Evolutionary conservation across 768 basidiomycete species (phyloP).

Genomic region (Boletellus sp.): DNA sequence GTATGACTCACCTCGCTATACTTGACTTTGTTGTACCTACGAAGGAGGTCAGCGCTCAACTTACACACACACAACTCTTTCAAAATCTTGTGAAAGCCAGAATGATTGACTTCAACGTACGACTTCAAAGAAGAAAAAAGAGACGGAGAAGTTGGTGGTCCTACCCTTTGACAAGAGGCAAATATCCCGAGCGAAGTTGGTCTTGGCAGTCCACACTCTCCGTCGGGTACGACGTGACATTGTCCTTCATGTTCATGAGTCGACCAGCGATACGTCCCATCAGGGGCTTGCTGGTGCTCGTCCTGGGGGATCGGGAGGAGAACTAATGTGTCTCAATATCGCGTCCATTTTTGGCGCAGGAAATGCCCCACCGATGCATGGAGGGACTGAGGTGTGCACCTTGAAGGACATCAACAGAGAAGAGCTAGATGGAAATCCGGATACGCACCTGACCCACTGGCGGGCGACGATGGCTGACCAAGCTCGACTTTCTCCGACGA

Average conservation of each 20-base stretch:
- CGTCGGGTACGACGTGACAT: constrained; percentile 40
- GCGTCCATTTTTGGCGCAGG: constrained; percentile 43
- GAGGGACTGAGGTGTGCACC: constrained; percentile 10
- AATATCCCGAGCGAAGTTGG: constrained; percentile 80
- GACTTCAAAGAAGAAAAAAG: constrained; percentile 72
- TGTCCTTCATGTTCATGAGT: constrained; percentile 50
- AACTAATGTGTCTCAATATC: constrained; percentile 30
- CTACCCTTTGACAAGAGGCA: constrained; percentile 85
- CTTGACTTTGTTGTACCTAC: constrained; percentile 94
- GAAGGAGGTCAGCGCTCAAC: not conserved
- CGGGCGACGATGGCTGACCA: constrained; percentile 21
- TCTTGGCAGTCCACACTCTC: constrained; percentile 73
- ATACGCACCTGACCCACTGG: constrained; percentile 22
- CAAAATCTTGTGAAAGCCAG: constrained; percentile 91
- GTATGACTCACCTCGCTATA: constrained; percentile 49
- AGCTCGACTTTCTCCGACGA: constrained; percentile 36
- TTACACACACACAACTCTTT: constrained; percentile 62
- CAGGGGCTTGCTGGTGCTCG: constrained; percentile 32
- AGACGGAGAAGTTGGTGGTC: constrained; percentile 79
- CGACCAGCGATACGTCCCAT: constrained; percentile 43
- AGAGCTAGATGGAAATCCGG: not conserved
- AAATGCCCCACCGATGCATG: constrained; percentile 38
- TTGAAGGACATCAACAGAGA: constrained; percentile 2
- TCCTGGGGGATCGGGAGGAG: constrained; percentile 20
- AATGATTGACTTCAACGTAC: constrained; percentile 88